These are phyloP conservation scores for Pisolithus orientalis DNA, from an alignment of 768 basidiomycete species.

Conservation along the genomic window DNA sequence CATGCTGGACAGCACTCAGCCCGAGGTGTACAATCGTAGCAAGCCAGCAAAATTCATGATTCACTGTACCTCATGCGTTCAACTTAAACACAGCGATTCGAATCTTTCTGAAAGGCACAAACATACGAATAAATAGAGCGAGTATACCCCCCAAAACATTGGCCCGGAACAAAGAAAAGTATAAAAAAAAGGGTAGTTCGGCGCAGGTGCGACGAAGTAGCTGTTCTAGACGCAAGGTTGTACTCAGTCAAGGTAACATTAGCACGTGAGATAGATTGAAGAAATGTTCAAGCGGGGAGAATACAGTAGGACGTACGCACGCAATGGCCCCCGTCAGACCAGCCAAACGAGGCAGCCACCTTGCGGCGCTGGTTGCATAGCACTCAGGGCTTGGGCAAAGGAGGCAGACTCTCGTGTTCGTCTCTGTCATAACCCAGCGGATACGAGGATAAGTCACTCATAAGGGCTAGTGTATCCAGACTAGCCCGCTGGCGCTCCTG, in stretches of 20 bases:
- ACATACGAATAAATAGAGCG: too few relatives aligned
- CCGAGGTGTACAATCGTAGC: too few relatives aligned
- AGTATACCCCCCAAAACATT: neutral
- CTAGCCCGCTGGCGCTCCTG: conserved; percentile 64
- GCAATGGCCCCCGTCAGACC: conserved; percentile 21
- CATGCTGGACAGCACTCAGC: too few relatives aligned
- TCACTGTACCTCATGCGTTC: too few relatives aligned
- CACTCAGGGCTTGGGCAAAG: conserved; percentile 21
- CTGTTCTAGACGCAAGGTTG: neutral
- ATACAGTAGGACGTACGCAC: conserved; percentile 25
- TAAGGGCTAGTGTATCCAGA: conserved; percentile 78
- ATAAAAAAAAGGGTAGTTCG: neutral
- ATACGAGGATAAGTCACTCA: conserved; percentile 78
- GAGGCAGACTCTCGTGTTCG: conserved; percentile 20
- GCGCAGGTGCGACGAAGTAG: neutral
- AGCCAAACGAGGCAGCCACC: conserved; percentile 19
- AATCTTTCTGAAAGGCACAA: too few relatives aligned
- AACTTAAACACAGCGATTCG: too few relatives aligned
- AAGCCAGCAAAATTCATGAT: too few relatives aligned
- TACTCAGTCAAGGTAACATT: neutral
- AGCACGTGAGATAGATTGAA: neutral
- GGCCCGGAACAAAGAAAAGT: neutral
- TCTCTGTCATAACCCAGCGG: conserved; percentile 65
- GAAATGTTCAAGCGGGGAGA: conserved; percentile 3
- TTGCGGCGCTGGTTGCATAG: conserved; percentile 1